Conservation (phyloP, 148 eudicot genomes). For the Fagopyrum homotropicum region DNA sequence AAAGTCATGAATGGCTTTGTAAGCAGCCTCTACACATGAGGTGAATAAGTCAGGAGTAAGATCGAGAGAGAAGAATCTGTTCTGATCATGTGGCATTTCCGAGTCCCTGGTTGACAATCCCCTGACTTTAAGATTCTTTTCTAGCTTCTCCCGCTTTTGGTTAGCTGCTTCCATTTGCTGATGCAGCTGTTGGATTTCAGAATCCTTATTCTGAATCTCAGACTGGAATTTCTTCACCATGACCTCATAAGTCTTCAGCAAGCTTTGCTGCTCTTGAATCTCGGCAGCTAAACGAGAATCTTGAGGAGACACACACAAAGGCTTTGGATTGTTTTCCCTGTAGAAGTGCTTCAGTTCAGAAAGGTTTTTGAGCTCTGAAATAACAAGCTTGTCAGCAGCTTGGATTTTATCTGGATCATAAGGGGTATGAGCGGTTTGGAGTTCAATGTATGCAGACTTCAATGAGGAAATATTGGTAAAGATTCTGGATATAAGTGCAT, state of each 20-base stretch:
- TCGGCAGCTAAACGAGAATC: slow-evolving; percentile 96
- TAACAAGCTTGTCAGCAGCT: slow-evolving; percentile 87
- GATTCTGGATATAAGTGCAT: slow-evolving; percentile 61
- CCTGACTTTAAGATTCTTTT: slow-evolving; percentile 83
- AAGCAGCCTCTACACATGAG: slow-evolving; percentile 68
- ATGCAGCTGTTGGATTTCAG: slow-evolving; percentile 79
- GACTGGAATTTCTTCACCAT: slow-evolving; percentile 97
- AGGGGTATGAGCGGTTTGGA: slow-evolving; percentile 95
- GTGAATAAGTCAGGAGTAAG: slow-evolving; percentile 75
- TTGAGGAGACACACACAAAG: slow-evolving; percentile 72
- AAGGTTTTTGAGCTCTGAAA: slow-evolving; percentile 77
- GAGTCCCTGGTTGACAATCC: slow-evolving; percentile 80
- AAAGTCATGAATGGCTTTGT: slow-evolving; percentile 85
- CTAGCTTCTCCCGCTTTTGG: slow-evolving; percentile 73
- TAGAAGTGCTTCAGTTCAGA: slow-evolving; percentile 92
- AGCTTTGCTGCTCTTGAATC: slow-evolving; percentile 94
- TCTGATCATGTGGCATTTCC: slow-evolving; percentile 45
- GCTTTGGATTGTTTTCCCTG: slow-evolving; percentile 82
- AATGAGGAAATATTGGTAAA: slow-evolving; percentile 74
- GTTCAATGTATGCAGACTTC: slow-evolving; percentile 84
- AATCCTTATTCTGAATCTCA: slow-evolving; percentile 89
- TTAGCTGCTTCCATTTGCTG: slow-evolving; percentile 76
- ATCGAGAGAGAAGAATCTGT: slow-evolving; percentile 42
- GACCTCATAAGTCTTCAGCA: slow-evolving; percentile 87
- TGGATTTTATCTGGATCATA: slow-evolving; percentile 96